Conservation (phyloP, 805 yeast genomes). For the Jamesozyma rosinii region DNA sequence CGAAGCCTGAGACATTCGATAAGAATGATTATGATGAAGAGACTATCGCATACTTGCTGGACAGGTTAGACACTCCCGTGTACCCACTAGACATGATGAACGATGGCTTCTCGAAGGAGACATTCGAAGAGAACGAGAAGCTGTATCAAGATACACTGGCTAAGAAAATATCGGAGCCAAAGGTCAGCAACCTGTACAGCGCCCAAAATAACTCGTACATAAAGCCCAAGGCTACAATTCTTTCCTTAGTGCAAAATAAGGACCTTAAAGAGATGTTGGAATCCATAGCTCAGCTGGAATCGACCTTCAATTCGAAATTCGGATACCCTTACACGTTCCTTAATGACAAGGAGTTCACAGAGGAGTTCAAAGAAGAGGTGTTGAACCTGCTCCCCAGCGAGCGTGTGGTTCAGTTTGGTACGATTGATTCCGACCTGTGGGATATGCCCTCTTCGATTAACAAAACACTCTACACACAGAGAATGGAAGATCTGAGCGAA, state of each 20-base stretch:
- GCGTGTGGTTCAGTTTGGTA: constrained; percentile 55
- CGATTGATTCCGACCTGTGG: constrained; percentile 59
- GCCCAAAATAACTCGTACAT: constrained; percentile 14
- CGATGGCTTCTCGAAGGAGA: constrained; percentile 4
- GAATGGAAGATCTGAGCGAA: constrained; percentile 38
- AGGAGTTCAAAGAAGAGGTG: constrained; percentile 44
- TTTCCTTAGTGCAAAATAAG: constrained; percentile 61
- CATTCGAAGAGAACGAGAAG: constrained; percentile 29
- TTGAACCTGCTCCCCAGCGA: constrained; percentile 47
- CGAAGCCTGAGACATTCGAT: too few relatives aligned
- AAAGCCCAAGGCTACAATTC: constrained; percentile 65
- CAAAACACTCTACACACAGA: constrained; percentile 37
- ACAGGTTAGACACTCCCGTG: constrained; percentile 18
- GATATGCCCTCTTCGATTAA: constrained; percentile 59
- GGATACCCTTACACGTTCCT: constrained; percentile 74
- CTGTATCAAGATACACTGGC: constrained; percentile 33
- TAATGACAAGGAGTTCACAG: constrained; percentile 57
- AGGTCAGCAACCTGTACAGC: constrained; percentile 31
- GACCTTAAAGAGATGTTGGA: constrained; percentile 42
- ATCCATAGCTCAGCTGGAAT: constrained; percentile 55
- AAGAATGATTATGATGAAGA: constrained; percentile 1
- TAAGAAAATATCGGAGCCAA: constrained; percentile 41
- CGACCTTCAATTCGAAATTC: constrained; percentile 46
- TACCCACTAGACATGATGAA: constrained; percentile 7
- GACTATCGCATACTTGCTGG: neutral